Conservation (phyloP, 441 rosid species). For the Pelargonium fulgidum region DNA sequence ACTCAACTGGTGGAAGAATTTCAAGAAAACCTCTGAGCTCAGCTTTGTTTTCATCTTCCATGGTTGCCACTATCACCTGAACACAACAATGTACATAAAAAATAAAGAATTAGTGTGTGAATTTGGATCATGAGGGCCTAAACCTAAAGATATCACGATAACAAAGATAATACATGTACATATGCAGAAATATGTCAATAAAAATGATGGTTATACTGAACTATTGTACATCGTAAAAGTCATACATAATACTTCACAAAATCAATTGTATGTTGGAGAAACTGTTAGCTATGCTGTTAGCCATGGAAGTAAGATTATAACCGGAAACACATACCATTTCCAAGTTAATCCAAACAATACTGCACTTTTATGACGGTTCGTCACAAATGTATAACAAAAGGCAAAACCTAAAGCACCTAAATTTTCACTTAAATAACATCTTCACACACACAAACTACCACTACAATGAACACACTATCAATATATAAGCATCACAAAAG, state of each 20-base stretch:
- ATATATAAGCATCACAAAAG: background rate
- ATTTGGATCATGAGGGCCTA: background rate
- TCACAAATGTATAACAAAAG: no score
- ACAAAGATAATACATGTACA: background rate
- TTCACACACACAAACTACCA: background rate
- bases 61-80: constrained; percentile 13
- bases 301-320: no score
- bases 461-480: background rate
- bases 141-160: background rate
- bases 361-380: no score
- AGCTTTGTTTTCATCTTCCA: constrained; percentile 41
- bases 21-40: constrained; percentile 51
- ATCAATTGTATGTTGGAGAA: no score
- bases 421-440: no score
- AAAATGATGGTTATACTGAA: background rate
- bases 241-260: background rate
- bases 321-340: no score
- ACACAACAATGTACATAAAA: background rate
- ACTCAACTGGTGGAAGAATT: constrained; percentile 62
- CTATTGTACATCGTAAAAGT: background rate
- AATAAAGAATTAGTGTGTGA: background rate
- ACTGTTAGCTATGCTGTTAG: no score
- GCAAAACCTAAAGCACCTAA: no score
- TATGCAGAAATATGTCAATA: background rate
- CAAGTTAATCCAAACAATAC: no score